These are phyloP conservation scores for Globisporangium irregulare DNA, from an alignment of 352 stramenopile species.

Conservation along the genomic window DNA sequence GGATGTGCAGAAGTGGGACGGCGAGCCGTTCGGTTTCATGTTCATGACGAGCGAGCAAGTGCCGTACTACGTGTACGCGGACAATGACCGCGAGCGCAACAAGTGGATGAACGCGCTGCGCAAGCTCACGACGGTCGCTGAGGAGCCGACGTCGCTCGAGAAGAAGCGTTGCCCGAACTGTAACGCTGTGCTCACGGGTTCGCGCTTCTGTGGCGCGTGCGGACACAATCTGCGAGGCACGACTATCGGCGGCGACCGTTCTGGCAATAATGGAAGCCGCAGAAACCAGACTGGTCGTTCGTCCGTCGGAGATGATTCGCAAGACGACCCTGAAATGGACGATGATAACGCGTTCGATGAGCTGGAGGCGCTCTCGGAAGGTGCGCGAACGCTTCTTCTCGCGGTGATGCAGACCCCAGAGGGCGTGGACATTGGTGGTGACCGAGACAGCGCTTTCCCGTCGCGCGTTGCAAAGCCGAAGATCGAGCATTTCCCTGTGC, in stretches of 20 bases:
- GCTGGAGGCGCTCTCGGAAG: constrained; percentile 83
- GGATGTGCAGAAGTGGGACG: constrained; percentile 84
- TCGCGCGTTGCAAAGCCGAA: constrained; percentile 19
- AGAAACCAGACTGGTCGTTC: constrained; percentile 18
- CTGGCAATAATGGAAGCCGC: constrained; percentile 19
- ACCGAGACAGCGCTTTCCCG: constrained; percentile 48
- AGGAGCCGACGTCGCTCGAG: constrained; percentile 61
- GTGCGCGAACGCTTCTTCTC: constrained; percentile 76
- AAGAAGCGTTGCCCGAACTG: constrained; percentile 87
- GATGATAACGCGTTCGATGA: constrained; percentile 87
- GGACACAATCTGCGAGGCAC: constrained; percentile 85
- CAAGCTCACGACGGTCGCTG: constrained; percentile 66
- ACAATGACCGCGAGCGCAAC: constrained; percentile 83
- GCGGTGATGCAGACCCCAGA: constrained; percentile 88
- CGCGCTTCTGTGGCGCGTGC: constrained; percentile 85
- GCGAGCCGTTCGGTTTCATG: constrained; percentile 86
- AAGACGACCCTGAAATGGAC: constrained; percentile 62
- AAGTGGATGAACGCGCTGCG: constrained; percentile 88
- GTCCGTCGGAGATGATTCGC: constrained; percentile 35
- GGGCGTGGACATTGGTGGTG: constrained; percentile 68
- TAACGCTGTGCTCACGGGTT: constrained; percentile 79
- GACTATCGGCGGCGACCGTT: constrained; percentile 47
- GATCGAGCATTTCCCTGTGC: constrained; percentile 3
- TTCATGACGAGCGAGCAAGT: constrained; percentile 88
- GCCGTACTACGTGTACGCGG: constrained; percentile 89